phyloP scores from a whole-genome alignment of 257 asterid genomes.

The Solanum commersonii region DNA sequence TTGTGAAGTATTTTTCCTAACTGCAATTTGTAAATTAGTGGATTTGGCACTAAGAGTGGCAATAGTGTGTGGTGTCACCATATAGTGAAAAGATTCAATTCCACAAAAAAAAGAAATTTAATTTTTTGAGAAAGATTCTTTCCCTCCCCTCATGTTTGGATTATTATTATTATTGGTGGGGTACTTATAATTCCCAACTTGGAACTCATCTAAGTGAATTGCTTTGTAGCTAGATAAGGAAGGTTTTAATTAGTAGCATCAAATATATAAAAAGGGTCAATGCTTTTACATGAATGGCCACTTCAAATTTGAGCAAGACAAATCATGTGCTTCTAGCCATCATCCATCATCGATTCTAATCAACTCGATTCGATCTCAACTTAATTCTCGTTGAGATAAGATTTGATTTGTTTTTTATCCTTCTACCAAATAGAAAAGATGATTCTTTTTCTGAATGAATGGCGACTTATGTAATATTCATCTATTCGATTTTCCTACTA shows the following conservation, averaged over 20 bases:
- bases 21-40: conserved; percentile 39
- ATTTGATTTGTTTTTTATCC: neutral
- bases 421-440: neutral
- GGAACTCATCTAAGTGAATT: neutral
- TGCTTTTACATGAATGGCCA: neutral
- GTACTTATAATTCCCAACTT: neutral
- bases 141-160: conserved; percentile 11
- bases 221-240: neutral
- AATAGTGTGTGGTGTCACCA: conserved; percentile 22
- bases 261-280: neutral
- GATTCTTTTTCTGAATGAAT: neutral
- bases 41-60: conserved; percentile 53
- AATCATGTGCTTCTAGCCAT: neutral
- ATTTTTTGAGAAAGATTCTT: conserved; percentile 4
- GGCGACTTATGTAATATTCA: neutral
- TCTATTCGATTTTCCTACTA: neutral
- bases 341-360: neutral
- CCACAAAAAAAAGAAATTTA: neutral
- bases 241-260: neutral
- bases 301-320: neutral
- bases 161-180: neutral
- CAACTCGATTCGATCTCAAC: rapidly evolving
- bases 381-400: neutral
- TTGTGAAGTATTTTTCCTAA: neutral
- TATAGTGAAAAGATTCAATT: conserved; percentile 17